These are phyloP conservation scores for Rubia tinctorum DNA, from an alignment of 305 asterid genomes.

Conservation along the genomic window DNA sequence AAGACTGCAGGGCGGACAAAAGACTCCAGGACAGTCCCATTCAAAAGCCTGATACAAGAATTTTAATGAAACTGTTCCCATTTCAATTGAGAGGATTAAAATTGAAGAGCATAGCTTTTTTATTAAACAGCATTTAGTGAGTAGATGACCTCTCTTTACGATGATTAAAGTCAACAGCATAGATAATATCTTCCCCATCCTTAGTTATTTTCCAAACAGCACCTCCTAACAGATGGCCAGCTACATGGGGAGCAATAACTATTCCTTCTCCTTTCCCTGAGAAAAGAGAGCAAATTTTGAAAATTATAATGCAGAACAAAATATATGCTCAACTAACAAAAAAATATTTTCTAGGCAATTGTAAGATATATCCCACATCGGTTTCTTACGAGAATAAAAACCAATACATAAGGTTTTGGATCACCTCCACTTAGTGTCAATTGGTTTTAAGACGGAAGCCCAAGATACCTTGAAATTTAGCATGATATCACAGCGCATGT, in stretches of 20 bases:
- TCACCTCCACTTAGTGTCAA: no score
- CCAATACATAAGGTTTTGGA: no score
- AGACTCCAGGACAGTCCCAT: conserved; percentile 93
- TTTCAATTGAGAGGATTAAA: conserved; percentile 19
- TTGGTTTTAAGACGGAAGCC: no score
- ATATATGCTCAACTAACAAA: not conserved
- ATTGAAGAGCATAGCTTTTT: conserved; percentile 8
- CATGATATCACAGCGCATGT: no score
- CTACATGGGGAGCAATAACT: conserved; percentile 95
- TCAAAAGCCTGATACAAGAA: conserved; percentile 74
- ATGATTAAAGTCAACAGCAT: conserved; percentile 97
- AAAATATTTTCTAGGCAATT: not conserved
- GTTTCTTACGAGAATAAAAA: no score
- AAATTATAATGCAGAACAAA: conserved; percentile 15
- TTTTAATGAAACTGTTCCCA: conserved; percentile 22
- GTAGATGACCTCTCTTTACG: conserved; percentile 83
- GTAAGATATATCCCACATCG: no score
- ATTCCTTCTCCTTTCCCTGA: conserved; percentile 98
- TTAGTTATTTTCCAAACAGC: conserved; percentile 93
- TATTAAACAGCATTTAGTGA: conserved; percentile 4
- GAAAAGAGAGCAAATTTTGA: conserved; percentile 19
- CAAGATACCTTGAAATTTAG: no score
- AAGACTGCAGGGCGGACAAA: conserved; percentile 97
- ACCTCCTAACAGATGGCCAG: conserved; percentile 98
- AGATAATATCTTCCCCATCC: conserved; percentile 97